These are phyloP conservation scores for Saccharomycopsis vini DNA, from an alignment of 805 yeast species.

Conservation along the genomic window DNA sequence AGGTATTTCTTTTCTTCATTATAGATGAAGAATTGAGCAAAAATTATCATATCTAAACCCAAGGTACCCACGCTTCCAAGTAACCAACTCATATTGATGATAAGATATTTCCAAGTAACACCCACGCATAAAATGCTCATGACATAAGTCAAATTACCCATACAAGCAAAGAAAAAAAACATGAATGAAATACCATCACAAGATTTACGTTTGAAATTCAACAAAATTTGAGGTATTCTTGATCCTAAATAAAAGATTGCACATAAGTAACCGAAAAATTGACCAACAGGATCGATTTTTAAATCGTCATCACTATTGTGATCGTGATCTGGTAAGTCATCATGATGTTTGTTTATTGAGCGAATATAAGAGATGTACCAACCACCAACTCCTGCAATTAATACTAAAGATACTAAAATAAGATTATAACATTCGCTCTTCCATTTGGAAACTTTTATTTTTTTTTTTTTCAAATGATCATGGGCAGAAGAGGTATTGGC, in stretches of 20 bases:
- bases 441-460: slow-evolving; percentile 13
- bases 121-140: slow-evolving; percentile 74
- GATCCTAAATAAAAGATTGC: slow-evolving; percentile 77
- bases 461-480: slow-evolving; percentile 4
- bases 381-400: slow-evolving; percentile 72
- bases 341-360: slow-evolving; percentile 27
- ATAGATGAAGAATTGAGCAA: slow-evolving; percentile 78
- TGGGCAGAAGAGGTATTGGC: background rate
- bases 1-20: slow-evolving; percentile 22
- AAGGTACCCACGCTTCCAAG: slow-evolving; percentile 88
- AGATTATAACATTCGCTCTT: slow-evolving; percentile 22
- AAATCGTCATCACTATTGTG: slow-evolving; percentile 35
- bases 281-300: slow-evolving; percentile 70
- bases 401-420: slow-evolving; percentile 49
- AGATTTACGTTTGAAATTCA: slow-evolving; percentile 79
- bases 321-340: slow-evolving; percentile 21
- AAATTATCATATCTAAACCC: slow-evolving; percentile 72
- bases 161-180: slow-evolving; percentile 89
- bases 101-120: slow-evolving; percentile 54
- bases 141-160: slow-evolving; percentile 89
- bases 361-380: slow-evolving; percentile 64
- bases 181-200: slow-evolving; percentile 93
- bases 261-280: slow-evolving; percentile 73
- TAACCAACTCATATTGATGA: slow-evolving; percentile 87
- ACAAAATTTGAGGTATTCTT: slow-evolving; percentile 81